Percentiles rank a stretch among this genome's conserved stretches.
These are phyloP conservation scores for Ceratonia siliqua DNA, from an alignment of 306 rosid species.

Conservation along the genomic window DNA sequence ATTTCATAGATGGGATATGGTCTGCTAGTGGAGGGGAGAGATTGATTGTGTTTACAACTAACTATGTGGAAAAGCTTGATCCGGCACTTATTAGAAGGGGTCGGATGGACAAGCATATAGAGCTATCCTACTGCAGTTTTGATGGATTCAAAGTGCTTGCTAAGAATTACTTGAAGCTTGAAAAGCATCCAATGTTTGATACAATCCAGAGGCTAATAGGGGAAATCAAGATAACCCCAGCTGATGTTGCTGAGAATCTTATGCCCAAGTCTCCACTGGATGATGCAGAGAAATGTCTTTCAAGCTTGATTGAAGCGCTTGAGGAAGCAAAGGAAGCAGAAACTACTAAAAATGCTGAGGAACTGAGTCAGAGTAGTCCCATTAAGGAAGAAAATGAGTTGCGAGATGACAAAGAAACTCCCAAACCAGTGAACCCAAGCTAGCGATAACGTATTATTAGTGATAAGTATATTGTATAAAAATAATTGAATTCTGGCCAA, in stretches of 20 bases:
- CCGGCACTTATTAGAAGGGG: slow-evolving; percentile 88
- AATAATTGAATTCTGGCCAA: slow-evolving; percentile 26
- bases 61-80: slow-evolving; percentile 83
- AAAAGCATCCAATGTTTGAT: slow-evolving; percentile 59
- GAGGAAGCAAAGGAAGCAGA: slow-evolving; percentile 43
- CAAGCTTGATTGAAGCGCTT: slow-evolving; percentile 59
- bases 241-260: slow-evolving; percentile 88
- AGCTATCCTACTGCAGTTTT: slow-evolving; percentile 74
- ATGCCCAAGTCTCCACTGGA: slow-evolving; percentile 77
- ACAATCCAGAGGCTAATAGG: slow-evolving; percentile 46
- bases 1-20: slow-evolving; percentile 90
- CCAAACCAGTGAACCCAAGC: slow-evolving; percentile 17
- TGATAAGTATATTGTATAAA: neutral
- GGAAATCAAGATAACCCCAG: slow-evolving; percentile 66
- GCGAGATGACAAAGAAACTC: slow-evolving; percentile 17
- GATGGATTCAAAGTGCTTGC: slow-evolving; percentile 77
- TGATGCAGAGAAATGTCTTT: slow-evolving; percentile 63
- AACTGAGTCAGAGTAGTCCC: slow-evolving; percentile 33
- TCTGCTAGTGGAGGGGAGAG: slow-evolving; percentile 87
- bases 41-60: slow-evolving; percentile 77
- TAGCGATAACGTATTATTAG: slow-evolving; percentile 8
- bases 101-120: slow-evolving; percentile 84
- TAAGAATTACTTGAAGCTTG: slow-evolving; percentile 62
- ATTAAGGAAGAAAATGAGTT: slow-evolving; percentile 31
- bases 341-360: slow-evolving; percentile 39